These are phyloP conservation scores for Cucurbita argyrosperma DNA, from an alignment of 306 rosid genomes.

Conservation along the genomic window DNA sequence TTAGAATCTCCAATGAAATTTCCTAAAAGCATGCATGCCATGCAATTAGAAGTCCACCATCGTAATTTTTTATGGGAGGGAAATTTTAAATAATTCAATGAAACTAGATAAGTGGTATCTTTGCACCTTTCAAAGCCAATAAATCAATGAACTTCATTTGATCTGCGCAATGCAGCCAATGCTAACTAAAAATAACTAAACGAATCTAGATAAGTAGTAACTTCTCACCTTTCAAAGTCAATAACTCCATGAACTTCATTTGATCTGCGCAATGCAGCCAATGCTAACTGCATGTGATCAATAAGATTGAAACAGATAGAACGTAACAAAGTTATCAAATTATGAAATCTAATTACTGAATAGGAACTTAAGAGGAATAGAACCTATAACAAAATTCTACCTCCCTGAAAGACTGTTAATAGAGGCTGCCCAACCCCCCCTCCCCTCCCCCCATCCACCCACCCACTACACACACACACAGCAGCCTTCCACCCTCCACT, in stretches of 20 bases:
- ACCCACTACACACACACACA: background rate
- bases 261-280: conserved; percentile 67
- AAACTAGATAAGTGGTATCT: background rate
- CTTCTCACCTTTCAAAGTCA: conserved; percentile 55
- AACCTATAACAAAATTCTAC: background rate
- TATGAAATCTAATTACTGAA: background rate
- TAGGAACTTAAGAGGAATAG: background rate
- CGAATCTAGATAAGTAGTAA: conserved; percentile 2
- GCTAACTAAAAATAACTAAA: conserved; percentile 30
- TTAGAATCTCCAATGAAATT: background rate
- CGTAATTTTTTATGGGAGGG: background rate
- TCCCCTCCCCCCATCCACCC: background rate
- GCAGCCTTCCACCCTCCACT: background rate
- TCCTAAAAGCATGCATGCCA: background rate
- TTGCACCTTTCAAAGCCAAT: conserved; percentile 59
- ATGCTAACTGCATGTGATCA: conserved; percentile 49
- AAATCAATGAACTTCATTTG: conserved; percentile 48
- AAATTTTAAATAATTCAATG: background rate
- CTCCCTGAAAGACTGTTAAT: background rate
- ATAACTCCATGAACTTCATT: conserved; percentile 43
- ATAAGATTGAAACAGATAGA: background rate
- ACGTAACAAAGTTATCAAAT: background rate
- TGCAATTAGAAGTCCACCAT: background rate
- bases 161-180: conserved; percentile 59
- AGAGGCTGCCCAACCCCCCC: background rate